Evolutionary conservation across 2,329 filamentous ascomycete genomes (phyloP), one percentile per base, ranked within the genome.

Genomic region (Huntiella bhutanensis): DNA sequence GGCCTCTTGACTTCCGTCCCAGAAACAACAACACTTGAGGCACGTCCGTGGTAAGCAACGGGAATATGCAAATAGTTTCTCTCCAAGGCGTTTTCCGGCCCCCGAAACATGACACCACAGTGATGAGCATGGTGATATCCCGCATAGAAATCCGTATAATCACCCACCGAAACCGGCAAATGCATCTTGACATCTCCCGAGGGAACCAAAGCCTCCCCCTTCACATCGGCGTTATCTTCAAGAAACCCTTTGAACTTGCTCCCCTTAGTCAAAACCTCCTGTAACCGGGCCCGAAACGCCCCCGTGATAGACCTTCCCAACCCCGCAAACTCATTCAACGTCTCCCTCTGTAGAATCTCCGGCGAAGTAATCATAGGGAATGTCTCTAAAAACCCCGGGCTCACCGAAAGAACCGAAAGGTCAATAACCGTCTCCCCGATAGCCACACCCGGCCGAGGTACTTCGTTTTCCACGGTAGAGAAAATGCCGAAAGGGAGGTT

Each of bases 401-500:
- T 47, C 2, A 34, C 22, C 5, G 54, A 34, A 13, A 55, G 52
- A 15, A 47, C 46, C 2, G 52, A 38, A 7, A 86, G 64, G 55
- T 85, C 77, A 41, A 85, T 61, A 1, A 75, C 76, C 57, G 79
- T 64, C 15, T 73, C 67, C 39, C 80, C 80, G 55, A 85, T 76
- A 13, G 79, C 80, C 51, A 80, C 65, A 16, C 78, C 80, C n/a
- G 72, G 67, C 19, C 73, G 75, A 5, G 69, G 75, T 36, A 64
- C 64, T 8, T 65, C 56, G 42, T 70, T 65, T 2, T 63, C 58
- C 5, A 64, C 51, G 1, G 75, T 77, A 40, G 71, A 76, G 56
- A 86, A 80, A 60, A 85, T 75, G 51, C 80, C 80, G 55, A 84
- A 84, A 1, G 80, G 80, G 49, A 85, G 77, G 57, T 85, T 85